Evolutionary conservation across 768 basidiomycete genomes (phyloP).

Genomic region (Russula virescens): DNA sequence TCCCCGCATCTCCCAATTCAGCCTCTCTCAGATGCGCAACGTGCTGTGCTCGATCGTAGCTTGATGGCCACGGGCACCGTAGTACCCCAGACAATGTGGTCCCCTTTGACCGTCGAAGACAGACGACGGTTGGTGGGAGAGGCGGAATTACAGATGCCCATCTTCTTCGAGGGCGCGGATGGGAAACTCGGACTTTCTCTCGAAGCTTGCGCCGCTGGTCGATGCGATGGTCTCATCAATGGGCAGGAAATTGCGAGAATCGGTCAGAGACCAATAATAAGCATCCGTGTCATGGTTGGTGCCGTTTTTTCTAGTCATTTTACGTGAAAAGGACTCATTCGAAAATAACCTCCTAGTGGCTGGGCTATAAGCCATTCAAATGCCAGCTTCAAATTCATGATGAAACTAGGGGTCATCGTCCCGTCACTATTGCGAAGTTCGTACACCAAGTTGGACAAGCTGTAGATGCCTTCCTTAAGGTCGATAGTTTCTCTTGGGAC

Average conservation of each 20-base stretch:
- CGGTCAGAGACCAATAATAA: neutral
- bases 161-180: conserved; percentile 12
- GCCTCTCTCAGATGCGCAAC: neutral
- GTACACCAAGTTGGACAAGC: conserved; percentile 7
- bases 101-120: neutral
- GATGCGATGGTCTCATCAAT: conserved; percentile 2
- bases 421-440: conserved; percentile 2
- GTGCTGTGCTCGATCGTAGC: conserved; percentile 4
- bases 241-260: neutral
- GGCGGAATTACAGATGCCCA: conserved; percentile 14
- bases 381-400: conserved; percentile 3
- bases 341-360: conserved; percentile 2
- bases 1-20: neutral
- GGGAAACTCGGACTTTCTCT: conserved; percentile 11
- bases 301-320: neutral
- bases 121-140: neutral
- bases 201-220: neutral
- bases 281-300: conserved; percentile 11
- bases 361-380: conserved; percentile 13
- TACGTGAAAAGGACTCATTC: neutral
- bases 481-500: neutral
- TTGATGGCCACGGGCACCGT: conserved; percentile 6
- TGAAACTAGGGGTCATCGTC: conserved; percentile 3
- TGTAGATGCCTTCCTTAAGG: conserved; percentile 11
- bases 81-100: conserved; percentile 16